A percentile compares a stretch with the other conserved stretches of the same genome.
These are phyloP conservation scores for Vitis hybrid DNA, from an alignment of 177 flowering plant genomes.

Conservation along the genomic window DNA sequence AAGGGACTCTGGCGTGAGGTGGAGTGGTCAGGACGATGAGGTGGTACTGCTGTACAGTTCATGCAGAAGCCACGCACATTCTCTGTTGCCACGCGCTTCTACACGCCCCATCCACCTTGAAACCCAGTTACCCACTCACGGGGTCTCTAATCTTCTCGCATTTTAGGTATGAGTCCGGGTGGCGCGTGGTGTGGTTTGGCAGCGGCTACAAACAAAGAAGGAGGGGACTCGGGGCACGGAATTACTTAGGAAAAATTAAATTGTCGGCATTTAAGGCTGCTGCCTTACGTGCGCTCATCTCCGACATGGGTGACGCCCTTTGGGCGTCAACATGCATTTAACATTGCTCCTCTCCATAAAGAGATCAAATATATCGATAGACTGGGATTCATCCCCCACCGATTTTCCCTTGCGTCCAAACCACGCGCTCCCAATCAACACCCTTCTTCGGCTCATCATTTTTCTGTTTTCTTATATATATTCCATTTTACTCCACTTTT, in stretches of 20 bases:
- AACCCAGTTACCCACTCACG: too few relatives aligned
- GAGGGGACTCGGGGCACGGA: constrained; percentile 15
- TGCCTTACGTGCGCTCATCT: constrained; percentile 20
- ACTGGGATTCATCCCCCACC: background rate
- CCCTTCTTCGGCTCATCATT: too few relatives aligned
- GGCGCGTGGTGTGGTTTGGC: too few relatives aligned
- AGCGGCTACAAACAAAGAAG: background rate
- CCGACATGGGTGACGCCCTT: constrained; percentile 26
- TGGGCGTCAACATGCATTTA: constrained; percentile 27
- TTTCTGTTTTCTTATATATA: too few relatives aligned
- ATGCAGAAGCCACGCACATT: background rate
- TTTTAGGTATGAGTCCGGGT: background rate
- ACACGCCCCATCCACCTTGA: background rate
- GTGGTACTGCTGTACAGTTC: background rate
- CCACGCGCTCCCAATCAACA: background rate
- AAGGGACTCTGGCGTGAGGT: constrained; percentile 1
- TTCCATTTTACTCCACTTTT: too few relatives aligned
- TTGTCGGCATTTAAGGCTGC: constrained; percentile 25
- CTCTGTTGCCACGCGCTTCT: too few relatives aligned
- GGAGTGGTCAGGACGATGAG: constrained; percentile 2
- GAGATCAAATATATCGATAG: background rate
- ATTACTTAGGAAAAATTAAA: constrained; percentile 15
- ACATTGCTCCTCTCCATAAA: background rate
- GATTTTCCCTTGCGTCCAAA: background rate
- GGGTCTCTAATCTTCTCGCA: too few relatives aligned